phyloP scores from a whole-genome alignment of 2,329 filamentous ascomycete genomes.

The Ophidiomyces ophidiicola region DNA sequence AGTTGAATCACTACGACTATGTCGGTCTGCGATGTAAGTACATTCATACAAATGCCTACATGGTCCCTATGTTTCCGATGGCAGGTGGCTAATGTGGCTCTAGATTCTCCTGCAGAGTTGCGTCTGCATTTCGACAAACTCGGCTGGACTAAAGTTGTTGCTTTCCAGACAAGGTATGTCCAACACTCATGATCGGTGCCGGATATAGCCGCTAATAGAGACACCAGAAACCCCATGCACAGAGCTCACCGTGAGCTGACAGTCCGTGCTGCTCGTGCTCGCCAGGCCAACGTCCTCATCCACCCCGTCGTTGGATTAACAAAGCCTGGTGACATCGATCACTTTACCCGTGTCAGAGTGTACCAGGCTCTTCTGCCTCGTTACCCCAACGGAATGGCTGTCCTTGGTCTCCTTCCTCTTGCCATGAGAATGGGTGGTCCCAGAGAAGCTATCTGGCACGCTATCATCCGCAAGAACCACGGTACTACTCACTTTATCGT shows the following conservation, averaged over 20 bases:
- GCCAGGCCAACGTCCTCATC: conserved; percentile 97
- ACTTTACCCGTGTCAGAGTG: conserved; percentile 97
- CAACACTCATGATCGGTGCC: neutral
- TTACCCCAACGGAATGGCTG: conserved; percentile 98
- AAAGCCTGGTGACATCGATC: conserved; percentile 98
- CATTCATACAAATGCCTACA: neutral
- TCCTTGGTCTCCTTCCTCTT: conserved; percentile 82
- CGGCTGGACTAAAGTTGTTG: conserved; percentile 92
- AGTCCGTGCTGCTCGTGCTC: conserved; percentile 85
- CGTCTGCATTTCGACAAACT: conserved; percentile 98
- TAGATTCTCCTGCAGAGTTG: conserved; percentile 85
- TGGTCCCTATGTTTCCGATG: neutral
- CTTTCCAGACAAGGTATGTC: conserved; percentile 70
- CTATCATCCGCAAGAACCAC: conserved; percentile 99
- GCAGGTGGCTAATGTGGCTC: neutral
- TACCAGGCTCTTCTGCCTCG: conserved; percentile 93
- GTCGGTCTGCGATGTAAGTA: conserved; percentile 78
- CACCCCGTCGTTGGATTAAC: conserved; percentile 97
- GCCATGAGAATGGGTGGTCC: conserved; percentile 99
- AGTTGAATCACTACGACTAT: conserved; percentile 97
- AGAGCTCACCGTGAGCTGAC: conserved; percentile 95
- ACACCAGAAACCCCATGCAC: conserved; percentile 83
- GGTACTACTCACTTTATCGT: conserved; percentile 99
- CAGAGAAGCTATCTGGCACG: conserved; percentile 98
- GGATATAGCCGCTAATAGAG: neutral